Conservation (phyloP, 306 rosid species). For the Lagenaria siceraria region DNA sequence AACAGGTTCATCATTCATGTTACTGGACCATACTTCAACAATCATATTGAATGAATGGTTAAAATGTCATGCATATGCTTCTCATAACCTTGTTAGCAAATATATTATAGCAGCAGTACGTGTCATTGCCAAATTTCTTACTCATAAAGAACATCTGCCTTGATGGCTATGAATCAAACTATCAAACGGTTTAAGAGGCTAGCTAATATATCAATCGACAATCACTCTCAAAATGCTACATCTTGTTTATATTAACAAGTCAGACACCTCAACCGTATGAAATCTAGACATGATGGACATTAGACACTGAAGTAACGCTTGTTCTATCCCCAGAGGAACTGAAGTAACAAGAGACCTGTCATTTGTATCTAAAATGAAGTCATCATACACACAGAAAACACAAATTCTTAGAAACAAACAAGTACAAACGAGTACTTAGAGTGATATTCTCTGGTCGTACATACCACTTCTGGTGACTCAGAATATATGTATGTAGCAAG, state of each 20-base stretch:
- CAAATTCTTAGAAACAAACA: background rate
- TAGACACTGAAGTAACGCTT: background rate
- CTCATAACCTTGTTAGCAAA: background rate
- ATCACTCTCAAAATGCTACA: background rate
- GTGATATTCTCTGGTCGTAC: constrained; percentile 14
- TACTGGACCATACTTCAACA: background rate
- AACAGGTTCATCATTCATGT: background rate
- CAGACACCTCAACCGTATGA: background rate
- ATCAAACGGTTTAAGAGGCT: background rate
- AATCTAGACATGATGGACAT: background rate
- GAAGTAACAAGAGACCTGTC: background rate
- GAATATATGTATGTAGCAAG: constrained; percentile 81
- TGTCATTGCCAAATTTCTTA: background rate
- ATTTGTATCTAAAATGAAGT: background rate
- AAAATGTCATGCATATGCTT: background rate
- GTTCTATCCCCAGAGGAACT: background rate
- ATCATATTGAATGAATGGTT: background rate
- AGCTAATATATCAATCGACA: background rate
- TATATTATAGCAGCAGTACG: background rate
- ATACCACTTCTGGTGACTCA: constrained; percentile 86
- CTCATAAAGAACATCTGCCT: background rate
- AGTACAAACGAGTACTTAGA: constrained; percentile 1
- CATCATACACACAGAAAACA: background rate
- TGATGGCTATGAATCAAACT: background rate
- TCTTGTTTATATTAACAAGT: background rate